phyloP scores from a whole-genome alignment of 176 grass and related monocot species.

The Pontederia paniculata region DNA sequence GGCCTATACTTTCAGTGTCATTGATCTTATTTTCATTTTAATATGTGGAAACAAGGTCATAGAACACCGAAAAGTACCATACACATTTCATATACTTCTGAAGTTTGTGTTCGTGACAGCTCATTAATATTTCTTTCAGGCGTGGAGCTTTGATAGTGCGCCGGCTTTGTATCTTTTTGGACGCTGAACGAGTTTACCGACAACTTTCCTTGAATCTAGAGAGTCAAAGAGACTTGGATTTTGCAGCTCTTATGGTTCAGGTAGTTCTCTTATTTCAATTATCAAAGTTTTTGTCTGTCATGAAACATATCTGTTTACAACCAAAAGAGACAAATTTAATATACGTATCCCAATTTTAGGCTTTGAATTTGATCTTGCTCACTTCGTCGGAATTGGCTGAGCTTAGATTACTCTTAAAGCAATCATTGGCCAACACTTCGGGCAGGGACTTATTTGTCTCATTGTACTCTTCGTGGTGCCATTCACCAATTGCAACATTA shows the following conservation, averaged over 20 bases:
- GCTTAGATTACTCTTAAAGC: constrained; percentile 66
- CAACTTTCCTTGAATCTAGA: constrained; percentile 74
- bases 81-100: background rate
- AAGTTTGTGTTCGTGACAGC: background rate
- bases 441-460: constrained; percentile 79
- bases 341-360: constrained; percentile 28
- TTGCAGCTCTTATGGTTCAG: constrained; percentile 94
- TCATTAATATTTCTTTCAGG: constrained; percentile 27
- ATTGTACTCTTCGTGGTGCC: constrained; percentile 88
- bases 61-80: too few relatives aligned
- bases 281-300: too few relatives aligned
- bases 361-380: constrained; percentile 97
- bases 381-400: constrained; percentile 78
- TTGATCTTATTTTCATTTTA: too few relatives aligned
- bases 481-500: constrained; percentile 94
- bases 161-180: constrained; percentile 73
- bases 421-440: constrained; percentile 63
- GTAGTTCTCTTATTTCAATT: constrained; percentile 23
- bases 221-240: constrained; percentile 63
- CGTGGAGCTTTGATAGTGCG: constrained; percentile 93
- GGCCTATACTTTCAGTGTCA: background rate
- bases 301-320: background rate
- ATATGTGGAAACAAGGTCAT: too few relatives aligned
- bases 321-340: background rate
- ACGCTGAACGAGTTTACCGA: constrained; percentile 79